phyloP scores from a whole-genome alignment of 192 early-diverging fungal species.

The Entomortierella beljakovae region DNA sequence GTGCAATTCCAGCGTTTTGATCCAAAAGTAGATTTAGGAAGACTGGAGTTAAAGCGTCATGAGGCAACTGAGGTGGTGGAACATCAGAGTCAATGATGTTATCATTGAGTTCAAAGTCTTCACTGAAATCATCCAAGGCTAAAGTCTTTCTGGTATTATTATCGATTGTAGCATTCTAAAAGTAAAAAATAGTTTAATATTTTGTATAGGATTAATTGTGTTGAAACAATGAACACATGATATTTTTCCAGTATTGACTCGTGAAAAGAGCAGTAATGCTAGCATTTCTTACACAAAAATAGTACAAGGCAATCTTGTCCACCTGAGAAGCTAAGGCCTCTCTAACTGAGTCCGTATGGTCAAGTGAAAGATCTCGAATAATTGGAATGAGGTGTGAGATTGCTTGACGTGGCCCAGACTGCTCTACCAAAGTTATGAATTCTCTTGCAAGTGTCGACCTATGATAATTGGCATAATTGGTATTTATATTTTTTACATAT shows the following conservation, averaged over 20 bases:
- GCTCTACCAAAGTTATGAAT: conserved; percentile 12
- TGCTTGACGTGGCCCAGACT: conserved; percentile 28
- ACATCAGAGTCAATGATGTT: neutral
- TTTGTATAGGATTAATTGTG: neutral
- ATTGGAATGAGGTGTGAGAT: conserved; percentile 36
- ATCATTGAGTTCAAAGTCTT: conserved; percentile 6
- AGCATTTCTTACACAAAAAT: conserved; percentile 19
- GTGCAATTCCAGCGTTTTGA: conserved; percentile 64
- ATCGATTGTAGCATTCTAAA: conserved; percentile 31
- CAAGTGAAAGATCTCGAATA: conserved; percentile 32
- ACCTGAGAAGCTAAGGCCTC: conserved; percentile 42
- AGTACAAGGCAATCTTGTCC: conserved; percentile 47
- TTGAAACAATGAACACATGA: neutral
- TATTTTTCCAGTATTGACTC: too few species aligned
- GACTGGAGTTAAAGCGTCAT: conserved; percentile 54
- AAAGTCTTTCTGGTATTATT: conserved; percentile 10
- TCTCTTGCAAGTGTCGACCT: conserved; percentile 40
- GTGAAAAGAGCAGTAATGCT: neutral
- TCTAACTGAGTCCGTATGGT: conserved; percentile 32
- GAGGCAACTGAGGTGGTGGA: conserved; percentile 48
- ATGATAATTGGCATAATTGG: too few species aligned
- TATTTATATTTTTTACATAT: too few species aligned
- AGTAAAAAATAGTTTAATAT: neutral
- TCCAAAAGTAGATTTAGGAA: conserved; percentile 65
- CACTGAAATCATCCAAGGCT: conserved; percentile 3